Base-by-base conservation (phyloP, 1,284 basidiomycete genomes). In the Singerocomus rubriflavus region DNA sequence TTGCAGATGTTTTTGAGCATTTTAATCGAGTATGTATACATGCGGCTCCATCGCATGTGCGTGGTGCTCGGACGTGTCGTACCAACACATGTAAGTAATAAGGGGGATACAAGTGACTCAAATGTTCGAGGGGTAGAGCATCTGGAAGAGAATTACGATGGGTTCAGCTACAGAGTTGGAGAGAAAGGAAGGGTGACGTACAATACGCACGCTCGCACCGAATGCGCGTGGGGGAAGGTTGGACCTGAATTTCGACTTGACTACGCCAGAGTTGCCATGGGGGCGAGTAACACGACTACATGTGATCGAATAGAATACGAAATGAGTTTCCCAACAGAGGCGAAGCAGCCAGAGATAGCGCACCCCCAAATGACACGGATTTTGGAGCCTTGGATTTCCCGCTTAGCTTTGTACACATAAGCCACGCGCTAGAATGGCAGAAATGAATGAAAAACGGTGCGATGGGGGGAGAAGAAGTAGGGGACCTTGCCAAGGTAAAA, bases 401-500 rank as follows among this genome's bases (percentile, higher is more conserved):
- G 82, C 81, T 96, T 94, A 57, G 93, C 94, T 73, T 88, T 88
- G 86, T 99, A 99, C 65, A 99, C 93, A 76, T 91, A 99, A 57
- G 96, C 97, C 61, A 99, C 82, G 64, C 96, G 92, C 93, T 97
- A 64, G 5, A 34, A 27, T 14, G 39, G 30, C 13, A 17, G 21
- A 4, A 14, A n/a, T 31, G 12, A 25, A 35, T 48, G 30, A 52
- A 30, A 11, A 21, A 33, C 10, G 44, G 21, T 10, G 29, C 7
- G 13, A 35, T 32, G 9, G 32, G n/a, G 36, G 34, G 5, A 29
- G 12, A 12, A 44, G 11, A 46, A 17, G 39, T 45, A 14, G 63
- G 84, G 64, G 62, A 97, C 93, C 89, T 99, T 99, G 73, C 96
- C 97, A 57, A 98, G 85, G 82, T 99, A 99, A 77, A 94, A 96